phyloP scores from a whole-genome alignment of 1,284 basidiomycete species.

The Trichosporon asahii region DNA sequence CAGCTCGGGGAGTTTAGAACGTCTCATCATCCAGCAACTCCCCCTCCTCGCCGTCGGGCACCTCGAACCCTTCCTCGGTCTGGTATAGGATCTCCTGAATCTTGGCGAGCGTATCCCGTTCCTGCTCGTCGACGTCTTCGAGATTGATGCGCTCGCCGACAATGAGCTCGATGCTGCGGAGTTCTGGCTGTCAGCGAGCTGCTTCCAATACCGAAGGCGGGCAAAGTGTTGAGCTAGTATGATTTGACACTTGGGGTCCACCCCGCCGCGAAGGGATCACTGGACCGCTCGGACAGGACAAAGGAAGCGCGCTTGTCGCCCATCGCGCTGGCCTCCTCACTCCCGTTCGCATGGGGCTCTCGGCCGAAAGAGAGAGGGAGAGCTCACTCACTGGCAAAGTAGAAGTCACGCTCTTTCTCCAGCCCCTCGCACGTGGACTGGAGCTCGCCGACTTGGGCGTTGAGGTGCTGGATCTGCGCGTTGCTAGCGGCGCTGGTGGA shows the following conservation, averaged over 20 bases:
- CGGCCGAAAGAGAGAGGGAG: too few species aligned
- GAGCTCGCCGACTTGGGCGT: slow-evolving; percentile 75
- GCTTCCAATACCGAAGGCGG: too few species aligned
- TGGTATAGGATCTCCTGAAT: slow-evolving; percentile 94
- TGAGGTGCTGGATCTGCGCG: slow-evolving; percentile 29
- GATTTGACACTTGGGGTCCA: too few species aligned
- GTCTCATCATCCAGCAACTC: slow-evolving; percentile 27
- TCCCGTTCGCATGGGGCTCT: too few species aligned
- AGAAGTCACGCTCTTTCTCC: slow-evolving; percentile 96
- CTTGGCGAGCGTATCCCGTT: slow-evolving; percentile 68
- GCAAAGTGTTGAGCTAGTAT: too few species aligned
- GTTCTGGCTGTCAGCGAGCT: slow-evolving; percentile 54
- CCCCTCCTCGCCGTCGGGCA: slow-evolving; percentile 47
- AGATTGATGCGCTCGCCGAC: slow-evolving; percentile 70
- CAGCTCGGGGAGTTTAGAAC: slow-evolving; percentile 14
- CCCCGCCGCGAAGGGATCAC: too few species aligned
- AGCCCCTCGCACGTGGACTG: slow-evolving; percentile 76
- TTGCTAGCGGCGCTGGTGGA: slow-evolving; percentile 31
- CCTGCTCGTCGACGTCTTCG: slow-evolving; percentile 61
- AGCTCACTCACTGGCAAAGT: slow-evolving; percentile 92
- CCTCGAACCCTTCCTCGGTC: slow-evolving; percentile 84
- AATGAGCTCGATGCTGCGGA: slow-evolving; percentile 92
- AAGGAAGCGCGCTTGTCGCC: too few species aligned
- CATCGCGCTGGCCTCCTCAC: too few species aligned
- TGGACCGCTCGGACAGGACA: too few species aligned